Conservation (phyloP, 1,284 basidiomycete genomes). For the Cystobasidiaceae sp. region DNA sequence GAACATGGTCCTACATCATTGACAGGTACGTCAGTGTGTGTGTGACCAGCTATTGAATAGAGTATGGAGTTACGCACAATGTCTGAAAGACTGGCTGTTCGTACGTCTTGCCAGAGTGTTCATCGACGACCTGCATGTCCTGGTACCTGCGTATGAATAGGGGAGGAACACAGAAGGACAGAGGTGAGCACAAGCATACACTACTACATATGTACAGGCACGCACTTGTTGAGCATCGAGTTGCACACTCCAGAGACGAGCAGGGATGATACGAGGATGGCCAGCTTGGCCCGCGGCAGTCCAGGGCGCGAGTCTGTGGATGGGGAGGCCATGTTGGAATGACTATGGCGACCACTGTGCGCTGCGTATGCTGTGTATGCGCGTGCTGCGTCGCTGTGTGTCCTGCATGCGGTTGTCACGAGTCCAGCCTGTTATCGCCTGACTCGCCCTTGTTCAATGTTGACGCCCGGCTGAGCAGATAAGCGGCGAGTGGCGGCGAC, state of each 20-base stretch:
- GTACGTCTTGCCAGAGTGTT: constrained; percentile 12
- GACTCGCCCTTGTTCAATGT: no score
- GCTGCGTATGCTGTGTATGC: no score
- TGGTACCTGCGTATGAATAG: no score
- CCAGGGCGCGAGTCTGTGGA: not conserved
- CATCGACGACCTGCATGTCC: constrained; percentile 26
- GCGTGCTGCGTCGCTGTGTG: no score
- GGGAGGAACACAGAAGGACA: not conserved
- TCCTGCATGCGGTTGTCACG: no score
- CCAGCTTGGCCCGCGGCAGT: constrained; percentile 3
- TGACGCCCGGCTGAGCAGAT: no score
- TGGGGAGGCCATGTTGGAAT: constrained; percentile 9
- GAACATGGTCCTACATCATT: constrained; percentile 20
- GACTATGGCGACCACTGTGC: no score
- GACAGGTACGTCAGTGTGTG: not conserved
- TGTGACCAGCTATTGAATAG: no score
- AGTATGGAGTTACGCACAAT: constrained; percentile 7
- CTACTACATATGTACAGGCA: not conserved
- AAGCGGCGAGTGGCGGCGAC: no score
- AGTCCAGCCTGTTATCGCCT: no score
- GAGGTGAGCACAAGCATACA: no score
- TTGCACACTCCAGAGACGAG: constrained; percentile 29
- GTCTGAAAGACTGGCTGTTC: constrained; percentile 34
- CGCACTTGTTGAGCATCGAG: constrained; percentile 29
- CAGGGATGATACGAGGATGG: constrained; percentile 22